Evolutionary conservation across 805 yeast species (phyloP), one percentile per base, ranked within the genome.

Genomic region (Yarrowia osloensis): DNA sequence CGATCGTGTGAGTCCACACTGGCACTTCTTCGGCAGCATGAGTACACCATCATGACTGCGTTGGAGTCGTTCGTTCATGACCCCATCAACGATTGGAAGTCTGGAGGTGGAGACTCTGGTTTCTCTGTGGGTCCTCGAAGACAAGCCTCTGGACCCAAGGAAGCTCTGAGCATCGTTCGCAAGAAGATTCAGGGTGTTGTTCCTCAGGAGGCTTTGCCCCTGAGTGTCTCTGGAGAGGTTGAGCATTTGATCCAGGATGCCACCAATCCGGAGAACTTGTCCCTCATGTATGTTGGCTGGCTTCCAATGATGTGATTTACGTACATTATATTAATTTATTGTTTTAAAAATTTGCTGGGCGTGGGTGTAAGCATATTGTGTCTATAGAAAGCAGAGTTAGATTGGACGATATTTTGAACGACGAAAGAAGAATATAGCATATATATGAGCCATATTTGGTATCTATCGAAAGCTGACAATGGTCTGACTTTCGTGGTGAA

Each of bases 201-300:
- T 68, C 90, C 88, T 59, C 85, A 86, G 12, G 96, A 91, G 71
- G 93, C 96, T 0, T 79, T 93, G 33, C 90, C 97, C 0, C 85
- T 95, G 79, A 91, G 96, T 77, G 90, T 93, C 2, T 88, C 89
- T 52, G 98, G 97, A 0, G 97, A 94, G 73, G 97, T 92, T 1
- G 98, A 95, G 73, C 86, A 89, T 31, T 81, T 95, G 69, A 89
- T 94, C 35, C 91, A 89, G 71, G 90, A 88, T 69, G 95, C 98
- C 0, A 84, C 90, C 0, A 86, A 91, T 1, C 80, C 80, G 5
- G 90, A 87, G 54, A 87, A 88, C 70, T 77, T 95, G 49, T 82
- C 90, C 33, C 88, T 84, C 71, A 94, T 95, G 99, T 95, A 91
- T 76, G 86, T 89, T 28, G 99, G 99, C 3, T 95, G 99, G 99